Evolutionary conservation across 768 basidiomycete species (phyloP), one percentile per base, ranked within the genome.

Genomic region (Naganishia antarctica): DNA sequence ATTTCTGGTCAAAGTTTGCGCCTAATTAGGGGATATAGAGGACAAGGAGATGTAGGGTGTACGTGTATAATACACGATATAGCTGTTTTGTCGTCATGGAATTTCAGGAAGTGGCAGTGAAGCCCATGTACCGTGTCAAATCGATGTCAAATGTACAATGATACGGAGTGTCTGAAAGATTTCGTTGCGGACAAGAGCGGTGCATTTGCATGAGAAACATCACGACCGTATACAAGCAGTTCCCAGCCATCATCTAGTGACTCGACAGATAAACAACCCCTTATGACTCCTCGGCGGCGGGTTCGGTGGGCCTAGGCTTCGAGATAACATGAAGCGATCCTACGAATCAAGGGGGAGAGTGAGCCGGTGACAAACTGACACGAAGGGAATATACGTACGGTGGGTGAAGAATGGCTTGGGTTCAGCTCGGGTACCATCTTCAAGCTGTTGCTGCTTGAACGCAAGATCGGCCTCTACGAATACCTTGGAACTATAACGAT

Each of bases 401-500:
- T 60, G 59, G 3, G 41, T 44, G 43, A 60, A 60, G 31, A 60
- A 60, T 1, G 43, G 26, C 41, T 18, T 60, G 32, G 59, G 59
- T 1, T 44, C 43, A 15, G 23, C 43, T 21, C 57, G 34, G 11
- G 4, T 43, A 13, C 59, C 59, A n/a, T 60, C 59, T 31, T 60
- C 59, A 26, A 15, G 18, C 43, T 60, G 32, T 29, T 44, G 41
- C 9, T 25, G 16, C 18, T 60, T 43, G 25, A 60, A 18, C 6
- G 41, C 29, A 46, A 60, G 43, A 31, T 60, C 59, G 12, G 59
- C 59, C 34, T 60, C 59, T 21, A 60, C 59, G 43, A 29, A 46
- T 3, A 60, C 59, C 43, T 43, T 44, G 41, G 59, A 40, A 25
- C 53, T 57, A 23, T 57, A 7, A 29, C 11, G n/a, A 41, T 1